Conservation (phyloP, 192 early-diverging fungal genomes). For the Backusella mclennaniae region DNA sequence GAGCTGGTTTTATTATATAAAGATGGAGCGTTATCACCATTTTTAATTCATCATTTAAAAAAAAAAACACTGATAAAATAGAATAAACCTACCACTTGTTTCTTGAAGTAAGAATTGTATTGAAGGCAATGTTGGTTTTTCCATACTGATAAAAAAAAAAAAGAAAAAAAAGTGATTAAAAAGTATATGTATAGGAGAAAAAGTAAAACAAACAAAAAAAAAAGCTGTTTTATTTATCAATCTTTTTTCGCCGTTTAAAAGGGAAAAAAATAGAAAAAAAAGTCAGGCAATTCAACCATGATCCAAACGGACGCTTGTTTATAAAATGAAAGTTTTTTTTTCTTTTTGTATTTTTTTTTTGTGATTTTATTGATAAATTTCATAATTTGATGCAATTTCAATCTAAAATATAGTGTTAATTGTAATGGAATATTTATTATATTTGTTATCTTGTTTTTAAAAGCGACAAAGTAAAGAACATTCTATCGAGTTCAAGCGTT, state of each 20-base stretch:
- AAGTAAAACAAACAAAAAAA: background rate
- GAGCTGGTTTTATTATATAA: background rate
- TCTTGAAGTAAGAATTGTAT: constrained; percentile 19
- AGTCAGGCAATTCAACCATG: background rate
- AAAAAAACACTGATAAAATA: background rate
- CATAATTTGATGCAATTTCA: background rate
- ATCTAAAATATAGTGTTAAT: background rate
- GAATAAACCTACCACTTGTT: background rate
- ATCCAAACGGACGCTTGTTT: background rate
- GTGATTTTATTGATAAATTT: background rate
- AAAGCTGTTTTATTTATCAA: background rate
- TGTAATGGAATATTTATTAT: background rate
- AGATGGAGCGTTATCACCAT: too few relatives aligned
- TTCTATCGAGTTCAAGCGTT: background rate
- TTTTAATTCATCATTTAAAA: background rate
- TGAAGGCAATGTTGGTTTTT: constrained; percentile 19
- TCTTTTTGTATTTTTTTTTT: background rate
- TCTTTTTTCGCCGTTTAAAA: background rate
- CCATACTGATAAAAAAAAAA: background rate
- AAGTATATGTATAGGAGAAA: too few relatives aligned
- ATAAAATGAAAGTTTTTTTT: background rate
- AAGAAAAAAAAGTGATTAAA: too few relatives aligned
- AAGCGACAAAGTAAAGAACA: background rate
- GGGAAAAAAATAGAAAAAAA: background rate
- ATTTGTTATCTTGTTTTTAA: too few relatives aligned